These are phyloP conservation scores for Termitomyces heimii DNA, from an alignment of 768 basidiomycete species.

Conservation along the genomic window DNA sequence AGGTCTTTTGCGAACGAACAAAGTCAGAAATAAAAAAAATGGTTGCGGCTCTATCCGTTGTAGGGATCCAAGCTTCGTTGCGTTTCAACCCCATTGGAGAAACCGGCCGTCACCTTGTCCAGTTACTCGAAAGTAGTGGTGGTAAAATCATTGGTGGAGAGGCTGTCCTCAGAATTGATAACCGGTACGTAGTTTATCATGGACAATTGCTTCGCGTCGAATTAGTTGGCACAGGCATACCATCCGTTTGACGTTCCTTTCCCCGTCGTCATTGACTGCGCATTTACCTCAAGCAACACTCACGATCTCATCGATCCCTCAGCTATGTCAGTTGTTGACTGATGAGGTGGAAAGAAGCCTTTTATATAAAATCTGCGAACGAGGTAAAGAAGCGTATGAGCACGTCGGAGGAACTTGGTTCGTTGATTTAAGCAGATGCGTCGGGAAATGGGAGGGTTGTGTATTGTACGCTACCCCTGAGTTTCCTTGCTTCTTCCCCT, in stretches of 20 bases:
- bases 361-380: conserved; percentile 60
- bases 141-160: conserved; percentile 58
- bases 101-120: conserved; percentile 53
- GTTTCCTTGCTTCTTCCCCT: background rate
- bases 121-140: conserved; percentile 35
- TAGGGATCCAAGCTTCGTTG: conserved; percentile 51
- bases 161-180: conserved; percentile 63
- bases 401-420: conserved; percentile 70
- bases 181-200: conserved; percentile 38
- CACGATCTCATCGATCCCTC: conserved; percentile 66
- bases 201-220: background rate
- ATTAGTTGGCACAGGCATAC: conserved; percentile 44
- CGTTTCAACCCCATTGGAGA: conserved; percentile 64
- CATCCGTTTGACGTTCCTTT: conserved; percentile 66
- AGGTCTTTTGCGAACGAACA: conserved; percentile 63
- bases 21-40: conserved; percentile 51
- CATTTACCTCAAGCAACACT: conserved; percentile 79
- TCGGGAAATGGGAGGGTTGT: conserved; percentile 78
- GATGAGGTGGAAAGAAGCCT: conserved; percentile 76
- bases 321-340: conserved; percentile 65
- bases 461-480: conserved; percentile 50
- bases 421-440: conserved; percentile 63
- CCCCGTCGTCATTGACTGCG: conserved; percentile 72
- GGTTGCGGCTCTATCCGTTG: conserved; percentile 38
- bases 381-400: conserved; percentile 49